Evolutionary conservation across 345 rosid species (phyloP).

Genomic region (Acer saccharum): DNA sequence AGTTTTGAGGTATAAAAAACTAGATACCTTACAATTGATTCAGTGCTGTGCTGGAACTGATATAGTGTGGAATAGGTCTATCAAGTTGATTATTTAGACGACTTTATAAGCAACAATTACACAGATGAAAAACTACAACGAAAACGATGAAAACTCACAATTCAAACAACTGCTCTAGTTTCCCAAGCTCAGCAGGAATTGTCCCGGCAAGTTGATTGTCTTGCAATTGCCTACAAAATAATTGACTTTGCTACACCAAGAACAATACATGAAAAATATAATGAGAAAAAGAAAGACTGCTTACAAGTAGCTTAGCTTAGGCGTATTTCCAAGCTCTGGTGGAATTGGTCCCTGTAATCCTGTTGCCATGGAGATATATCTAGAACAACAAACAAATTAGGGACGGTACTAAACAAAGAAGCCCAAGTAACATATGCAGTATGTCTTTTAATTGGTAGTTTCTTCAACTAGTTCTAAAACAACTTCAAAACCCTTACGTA

Average conservation of each 20-base stretch:
- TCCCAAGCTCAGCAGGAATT: conserved; percentile 94
- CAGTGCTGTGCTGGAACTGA: conserved; percentile 84
- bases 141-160: conserved; percentile 47
- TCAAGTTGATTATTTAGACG: conserved; percentile 55
- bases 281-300: conserved; percentile 7
- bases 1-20: neutral
- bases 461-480: conserved; percentile 35
- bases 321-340: conserved; percentile 97
- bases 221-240: conserved; percentile 67
- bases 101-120: neutral
- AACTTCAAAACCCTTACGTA: neutral
- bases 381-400: conserved; percentile 22
- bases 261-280: neutral
- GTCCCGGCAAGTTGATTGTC: conserved; percentile 66
- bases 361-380: conserved; percentile 94
- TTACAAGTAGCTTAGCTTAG: conserved; percentile 91
- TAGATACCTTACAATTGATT: conserved; percentile 72
- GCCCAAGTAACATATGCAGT: neutral
- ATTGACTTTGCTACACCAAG: neutral
- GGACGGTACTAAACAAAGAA: neutral
- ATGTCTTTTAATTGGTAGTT: conserved; percentile 1
- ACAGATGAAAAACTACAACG: neutral
- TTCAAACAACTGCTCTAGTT: conserved; percentile 87
- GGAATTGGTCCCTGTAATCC: conserved; percentile 87
- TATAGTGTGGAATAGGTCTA: conserved; percentile 80